Evolutionary conservation across 108 stramenopile species (phyloP), one percentile per base, ranked within the genome.

Genomic region (Stephanodiscus triporus): DNA sequence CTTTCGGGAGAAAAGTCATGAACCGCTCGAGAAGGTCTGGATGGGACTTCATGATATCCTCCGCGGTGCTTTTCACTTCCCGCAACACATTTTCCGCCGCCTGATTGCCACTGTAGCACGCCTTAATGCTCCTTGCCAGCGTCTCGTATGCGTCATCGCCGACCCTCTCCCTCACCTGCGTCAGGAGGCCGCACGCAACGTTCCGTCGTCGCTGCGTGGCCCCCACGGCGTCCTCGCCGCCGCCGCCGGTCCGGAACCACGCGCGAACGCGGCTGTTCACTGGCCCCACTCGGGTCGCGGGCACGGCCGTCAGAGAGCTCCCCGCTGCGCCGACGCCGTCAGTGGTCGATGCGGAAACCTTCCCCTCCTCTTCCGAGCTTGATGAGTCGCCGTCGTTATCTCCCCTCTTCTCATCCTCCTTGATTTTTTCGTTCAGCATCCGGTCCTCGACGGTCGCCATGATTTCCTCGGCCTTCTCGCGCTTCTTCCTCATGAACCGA

Each of bases 381-480:
- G 73, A 66, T 7, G 29, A 56, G 13, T 80, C 83, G 11, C 53
- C 50, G 19, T 68, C 66, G 9, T 51, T 73, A 27, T 77, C 62
- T 22, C 61, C 57, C 10, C 38, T 75, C 23, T 51, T 63, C n/a
- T 72, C 79, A 22, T 80, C 79, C 22, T 38, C 43, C n/a, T 38
- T 73, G 26, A 45, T 32, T 68, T 58, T 84, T 54, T 73, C 73
- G 53, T 73, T 80, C 59, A 76, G 54, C 65, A 76, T 63, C n/a
- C 86, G 84, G 40, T 79, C 85, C 56, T 95, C 94, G 13, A 91
- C 88, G 34, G 75, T 83, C 53, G 91, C 87, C 67, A 95, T 77
- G 79, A 95, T 92, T 27, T 89, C 83, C 26, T 86, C 49, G 16
- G 94, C 90, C 63, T 87, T 73, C 37, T 95, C 90, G n/a, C 88